Evolutionary conservation across 2,329 filamentous ascomycete genomes (phyloP).

Genomic region (Ascochyta lentis): DNA sequence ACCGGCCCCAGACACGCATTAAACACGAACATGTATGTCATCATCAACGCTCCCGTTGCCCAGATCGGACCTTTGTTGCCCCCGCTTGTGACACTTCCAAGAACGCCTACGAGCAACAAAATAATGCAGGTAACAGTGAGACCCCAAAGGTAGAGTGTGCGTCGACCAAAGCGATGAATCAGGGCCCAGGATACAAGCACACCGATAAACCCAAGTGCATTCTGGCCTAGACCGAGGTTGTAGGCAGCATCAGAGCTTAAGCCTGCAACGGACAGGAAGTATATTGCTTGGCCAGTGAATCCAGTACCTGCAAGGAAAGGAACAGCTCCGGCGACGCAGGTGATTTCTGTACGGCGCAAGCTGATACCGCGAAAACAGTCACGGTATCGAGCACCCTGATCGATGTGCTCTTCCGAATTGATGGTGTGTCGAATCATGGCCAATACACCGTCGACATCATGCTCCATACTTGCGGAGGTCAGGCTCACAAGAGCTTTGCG

Average conservation of each 20-base stretch:
- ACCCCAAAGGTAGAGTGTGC: constrained; percentile 76
- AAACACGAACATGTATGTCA: constrained; percentile 67
- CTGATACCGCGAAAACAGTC: constrained; percentile 83
- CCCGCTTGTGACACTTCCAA: constrained; percentile 2
- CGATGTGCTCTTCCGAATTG: constrained; percentile 72
- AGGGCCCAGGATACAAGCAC: constrained; percentile 79
- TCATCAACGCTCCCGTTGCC: constrained; percentile 26
- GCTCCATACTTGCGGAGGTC: constrained; percentile 52
- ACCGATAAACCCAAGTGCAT: constrained; percentile 62
- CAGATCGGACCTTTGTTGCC: constrained; percentile 46
- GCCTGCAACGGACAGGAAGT: constrained; percentile 55
- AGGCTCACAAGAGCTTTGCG: constrained; percentile 4
- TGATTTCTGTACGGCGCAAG: constrained; percentile 76
- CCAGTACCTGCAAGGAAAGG: constrained; percentile 42
- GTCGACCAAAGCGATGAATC: constrained; percentile 77
- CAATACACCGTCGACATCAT: constrained; percentile 45
- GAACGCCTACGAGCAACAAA: constrained; percentile 56
- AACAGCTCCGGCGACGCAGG: constrained; percentile 57
- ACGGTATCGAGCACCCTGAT: constrained; percentile 68
- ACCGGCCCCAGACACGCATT: constrained; percentile 85
- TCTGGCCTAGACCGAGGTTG: constrained; percentile 58
- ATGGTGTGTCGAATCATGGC: constrained; percentile 86
- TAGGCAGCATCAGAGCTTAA: constrained; percentile 48
- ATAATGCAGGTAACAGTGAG: constrained; percentile 66
- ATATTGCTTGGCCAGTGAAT: constrained; percentile 44